These are phyloP conservation scores for Jimgerdemannia lactiflua DNA, from an alignment of 192 early-diverging fungal genomes.

Conservation along the genomic window DNA sequence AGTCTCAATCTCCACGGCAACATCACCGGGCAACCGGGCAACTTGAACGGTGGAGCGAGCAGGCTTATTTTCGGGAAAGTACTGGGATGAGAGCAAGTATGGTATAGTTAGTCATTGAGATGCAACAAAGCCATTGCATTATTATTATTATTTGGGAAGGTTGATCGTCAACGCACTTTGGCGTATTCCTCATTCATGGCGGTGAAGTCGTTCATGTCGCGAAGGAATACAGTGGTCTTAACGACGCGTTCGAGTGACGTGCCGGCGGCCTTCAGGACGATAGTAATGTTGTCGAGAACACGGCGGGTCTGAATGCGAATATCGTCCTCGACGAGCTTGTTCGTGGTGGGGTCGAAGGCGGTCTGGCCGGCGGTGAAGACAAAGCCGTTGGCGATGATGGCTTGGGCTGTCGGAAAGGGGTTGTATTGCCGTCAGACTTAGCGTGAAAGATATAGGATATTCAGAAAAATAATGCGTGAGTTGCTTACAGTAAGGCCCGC, in stretches of 20 bases:
- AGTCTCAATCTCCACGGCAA: slow-evolving; percentile 91
- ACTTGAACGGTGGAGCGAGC: slow-evolving; percentile 86
- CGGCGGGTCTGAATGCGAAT: slow-evolving; percentile 39
- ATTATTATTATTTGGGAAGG: too few relatives aligned
- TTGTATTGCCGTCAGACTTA: background rate
- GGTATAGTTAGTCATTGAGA: background rate
- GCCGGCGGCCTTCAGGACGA: slow-evolving; percentile 79
- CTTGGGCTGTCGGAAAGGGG: slow-evolving; percentile 1
- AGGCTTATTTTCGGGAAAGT: slow-evolving; percentile 60
- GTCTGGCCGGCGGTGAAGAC: slow-evolving; percentile 13
- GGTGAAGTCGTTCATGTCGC: slow-evolving; percentile 89
- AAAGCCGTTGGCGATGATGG: slow-evolving; percentile 9
- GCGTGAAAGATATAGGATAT: background rate
- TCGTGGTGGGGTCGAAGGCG: slow-evolving; percentile 8
- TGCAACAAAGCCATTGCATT: background rate
- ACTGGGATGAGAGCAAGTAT: slow-evolving; percentile 25
- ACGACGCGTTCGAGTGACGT: slow-evolving; percentile 82
- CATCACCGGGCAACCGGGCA: slow-evolving; percentile 87
- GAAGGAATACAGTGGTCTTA: slow-evolving; percentile 96
- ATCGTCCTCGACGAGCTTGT: slow-evolving; percentile 5
- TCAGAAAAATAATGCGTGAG: background rate
- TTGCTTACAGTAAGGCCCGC: background rate
- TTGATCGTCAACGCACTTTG: slow-evolving; percentile 37
- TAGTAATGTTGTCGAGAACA: slow-evolving; percentile 79
- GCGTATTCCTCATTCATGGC: slow-evolving; percentile 90